Percentiles rank a stretch among this genome's conserved stretches.
These are phyloP conservation scores for Biscogniauxia marginata DNA, from an alignment of 2,329 filamentous ascomycete genomes.

Conservation along the genomic window DNA sequence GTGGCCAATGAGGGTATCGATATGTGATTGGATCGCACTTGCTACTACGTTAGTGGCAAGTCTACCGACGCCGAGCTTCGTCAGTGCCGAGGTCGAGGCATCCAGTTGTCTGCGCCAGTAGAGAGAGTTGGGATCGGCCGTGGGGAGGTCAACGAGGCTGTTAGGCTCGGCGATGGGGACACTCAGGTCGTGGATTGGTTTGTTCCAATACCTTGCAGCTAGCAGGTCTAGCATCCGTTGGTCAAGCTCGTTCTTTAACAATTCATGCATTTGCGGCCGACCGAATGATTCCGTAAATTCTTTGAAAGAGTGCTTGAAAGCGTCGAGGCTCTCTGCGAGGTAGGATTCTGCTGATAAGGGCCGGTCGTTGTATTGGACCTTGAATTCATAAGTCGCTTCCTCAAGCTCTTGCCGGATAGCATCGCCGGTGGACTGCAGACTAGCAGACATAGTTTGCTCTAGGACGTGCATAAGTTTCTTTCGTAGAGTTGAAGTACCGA, in stretches of 20 bases:
- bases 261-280: constrained; percentile 79
- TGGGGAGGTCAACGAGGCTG: constrained; percentile 74
- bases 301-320: constrained; percentile 98
- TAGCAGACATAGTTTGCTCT: constrained; percentile 95
- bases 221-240: constrained; percentile 92
- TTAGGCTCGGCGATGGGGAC: constrained; percentile 66
- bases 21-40: constrained; percentile 78
- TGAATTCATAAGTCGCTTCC: constrained; percentile 97
- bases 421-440: constrained; percentile 83
- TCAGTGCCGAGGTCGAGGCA: constrained; percentile 83
- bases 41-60: constrained; percentile 90
- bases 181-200: constrained; percentile 81
- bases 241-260: constrained; percentile 89
- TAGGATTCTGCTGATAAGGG: constrained; percentile 95
- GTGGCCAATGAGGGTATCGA: constrained; percentile 73
- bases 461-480: constrained; percentile 97
- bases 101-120: constrained; percentile 96
- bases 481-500: constrained; percentile 82
- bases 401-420: constrained; percentile 93
- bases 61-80: constrained; percentile 89
- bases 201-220: constrained; percentile 96
- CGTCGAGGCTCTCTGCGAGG: constrained; percentile 88
- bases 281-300: constrained; percentile 89
- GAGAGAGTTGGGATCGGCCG: constrained; percentile 77
- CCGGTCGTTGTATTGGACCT: constrained; percentile 98